phyloP scores from a whole-genome alignment of 768 basidiomycete genomes.

The Dacryopinax primogenitus region DNA sequence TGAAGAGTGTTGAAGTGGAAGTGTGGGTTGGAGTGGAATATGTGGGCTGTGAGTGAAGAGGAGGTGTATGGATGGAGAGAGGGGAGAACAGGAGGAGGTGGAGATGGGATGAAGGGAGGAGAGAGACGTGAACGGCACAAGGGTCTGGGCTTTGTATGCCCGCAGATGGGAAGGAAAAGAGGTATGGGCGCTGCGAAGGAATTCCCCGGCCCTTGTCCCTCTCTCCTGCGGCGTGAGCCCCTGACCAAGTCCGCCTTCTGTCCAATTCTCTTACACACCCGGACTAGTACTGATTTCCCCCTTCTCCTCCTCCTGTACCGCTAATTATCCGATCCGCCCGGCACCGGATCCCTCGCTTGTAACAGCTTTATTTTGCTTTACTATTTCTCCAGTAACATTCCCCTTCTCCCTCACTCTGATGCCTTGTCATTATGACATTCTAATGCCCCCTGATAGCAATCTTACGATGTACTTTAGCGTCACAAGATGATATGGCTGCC shows the following conservation, averaged over 20 bases:
- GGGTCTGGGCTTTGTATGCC: slow-evolving; percentile 2
- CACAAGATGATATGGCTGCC: background rate
- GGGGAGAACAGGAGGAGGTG: background rate
- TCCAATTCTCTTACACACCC: background rate
- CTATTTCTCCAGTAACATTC: too few relatives aligned
- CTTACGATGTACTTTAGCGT: background rate
- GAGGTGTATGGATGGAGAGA: background rate
- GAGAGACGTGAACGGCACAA: background rate
- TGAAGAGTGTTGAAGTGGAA: background rate
- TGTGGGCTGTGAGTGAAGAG: background rate
- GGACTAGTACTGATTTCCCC: too few relatives aligned
- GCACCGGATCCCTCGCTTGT: too few relatives aligned
- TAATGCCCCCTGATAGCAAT: background rate
- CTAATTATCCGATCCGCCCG: background rate
- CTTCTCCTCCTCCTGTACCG: background rate
- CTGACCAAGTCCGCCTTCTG: background rate
- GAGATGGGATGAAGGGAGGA: background rate
- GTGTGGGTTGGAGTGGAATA: background rate
- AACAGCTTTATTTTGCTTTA: too few relatives aligned
- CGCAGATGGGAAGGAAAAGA: background rate
- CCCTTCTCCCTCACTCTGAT: background rate
- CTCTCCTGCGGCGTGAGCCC: too few relatives aligned
- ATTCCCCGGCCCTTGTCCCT: too few relatives aligned
- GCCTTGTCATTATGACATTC: too few relatives aligned
- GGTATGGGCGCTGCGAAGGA: too few relatives aligned